These are phyloP conservation scores for Trichoderma afroharzianum DNA, from an alignment of 2,329 filamentous ascomycete species.

Conservation along the genomic window DNA sequence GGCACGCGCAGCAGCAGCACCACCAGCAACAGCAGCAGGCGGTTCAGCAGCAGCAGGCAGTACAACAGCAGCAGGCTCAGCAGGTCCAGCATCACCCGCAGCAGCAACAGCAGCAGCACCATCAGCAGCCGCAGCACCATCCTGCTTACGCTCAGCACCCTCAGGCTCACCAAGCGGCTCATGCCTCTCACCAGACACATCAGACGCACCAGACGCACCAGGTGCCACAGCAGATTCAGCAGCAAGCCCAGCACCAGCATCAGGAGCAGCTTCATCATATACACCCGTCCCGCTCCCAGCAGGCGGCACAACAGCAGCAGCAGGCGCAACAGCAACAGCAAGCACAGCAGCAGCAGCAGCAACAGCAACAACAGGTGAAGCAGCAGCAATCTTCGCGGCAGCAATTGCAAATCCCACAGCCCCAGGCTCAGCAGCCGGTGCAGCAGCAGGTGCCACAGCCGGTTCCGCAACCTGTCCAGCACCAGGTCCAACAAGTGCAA, in stretches of 20 bases:
- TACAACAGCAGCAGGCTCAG: conserved; percentile 19
- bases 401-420: conserved; percentile 7
- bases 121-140: conserved; percentile 25
- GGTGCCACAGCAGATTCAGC: conserved; percentile 19
- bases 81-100: conserved; percentile 26
- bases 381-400: conserved; percentile 18
- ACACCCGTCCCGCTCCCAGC: no score
- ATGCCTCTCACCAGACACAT: conserved; percentile 22
- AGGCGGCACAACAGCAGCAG: no score
- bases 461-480: conserved; percentile 21
- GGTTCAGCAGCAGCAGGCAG: conserved; percentile 25
- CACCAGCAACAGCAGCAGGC: conserved; percentile 30
- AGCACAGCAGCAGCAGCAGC: no score
- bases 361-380: not conserved
- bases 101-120: conserved; percentile 29
- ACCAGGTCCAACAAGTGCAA: not conserved
- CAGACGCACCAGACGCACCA: conserved; percentile 10
- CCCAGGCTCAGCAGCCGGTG: not conserved
- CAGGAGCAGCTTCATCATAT: no score
- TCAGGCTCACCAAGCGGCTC: conserved; percentile 23
- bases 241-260: no score
- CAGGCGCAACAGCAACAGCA: no score
- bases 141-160: conserved; percentile 21
- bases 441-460: conserved; percentile 20
- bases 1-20: conserved; percentile 32